A percentile compares a stretch with the other conserved stretches of the same genome.
These are phyloP conservation scores for Perilla frutescens DNA, from an alignment of 257 asterid species.

Conservation along the genomic window DNA sequence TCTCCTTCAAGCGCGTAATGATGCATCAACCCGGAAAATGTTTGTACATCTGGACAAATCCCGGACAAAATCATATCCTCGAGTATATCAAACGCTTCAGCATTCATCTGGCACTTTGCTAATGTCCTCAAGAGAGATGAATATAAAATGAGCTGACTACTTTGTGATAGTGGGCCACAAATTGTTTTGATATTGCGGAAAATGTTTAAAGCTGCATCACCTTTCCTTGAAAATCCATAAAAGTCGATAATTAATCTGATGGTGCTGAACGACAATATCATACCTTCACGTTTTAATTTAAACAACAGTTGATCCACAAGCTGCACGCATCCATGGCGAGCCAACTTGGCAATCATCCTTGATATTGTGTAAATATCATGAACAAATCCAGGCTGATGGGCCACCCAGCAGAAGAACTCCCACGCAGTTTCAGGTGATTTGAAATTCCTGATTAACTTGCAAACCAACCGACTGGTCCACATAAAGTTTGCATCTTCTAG, in stretches of 20 bases:
- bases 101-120: constrained; percentile 74
- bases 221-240: constrained; percentile 74
- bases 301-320: constrained; percentile 74
- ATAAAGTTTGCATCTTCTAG: constrained; percentile 65
- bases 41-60: constrained; percentile 69
- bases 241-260: constrained; percentile 70
- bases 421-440: constrained; percentile 80
- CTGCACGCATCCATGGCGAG: constrained; percentile 65
- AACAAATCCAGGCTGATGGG: constrained; percentile 74
- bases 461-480: constrained; percentile 85
- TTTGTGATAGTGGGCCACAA: constrained; percentile 65
- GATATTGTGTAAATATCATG: constrained; percentile 86
- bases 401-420: constrained; percentile 88
- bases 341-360: constrained; percentile 79
- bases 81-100: constrained; percentile 58
- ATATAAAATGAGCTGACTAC: constrained; percentile 58
- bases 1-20: constrained; percentile 88
- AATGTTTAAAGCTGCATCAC: constrained; percentile 70
- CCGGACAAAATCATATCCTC: constrained; percentile 85
- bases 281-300: constrained; percentile 68
- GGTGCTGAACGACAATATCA: constrained; percentile 76
- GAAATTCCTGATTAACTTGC: constrained; percentile 80
- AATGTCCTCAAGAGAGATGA: constrained; percentile 82
- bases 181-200: constrained; percentile 54
- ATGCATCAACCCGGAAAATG: constrained; percentile 86